Evolutionary conservation across 2,329 filamentous ascomycete genomes (phyloP), one percentile per base, ranked within the genome.

Genomic region (Exophiala viscosa): DNA sequence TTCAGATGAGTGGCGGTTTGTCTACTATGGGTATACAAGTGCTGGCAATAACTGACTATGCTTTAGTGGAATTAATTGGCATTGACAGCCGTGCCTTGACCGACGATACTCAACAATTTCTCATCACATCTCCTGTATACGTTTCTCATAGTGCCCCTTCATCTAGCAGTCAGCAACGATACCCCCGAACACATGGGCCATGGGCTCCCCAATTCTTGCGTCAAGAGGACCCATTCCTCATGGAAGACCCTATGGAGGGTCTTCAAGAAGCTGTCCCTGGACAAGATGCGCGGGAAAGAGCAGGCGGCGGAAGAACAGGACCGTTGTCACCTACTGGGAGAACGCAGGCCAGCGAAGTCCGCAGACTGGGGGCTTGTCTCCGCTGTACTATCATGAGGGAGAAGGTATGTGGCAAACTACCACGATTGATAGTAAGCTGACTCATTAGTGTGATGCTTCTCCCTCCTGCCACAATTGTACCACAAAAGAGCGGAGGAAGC

Each of bases 351-450:
- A 54, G 50, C 31, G 53, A 56, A 5, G 58, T 60, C 8, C 55
- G 58, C 32, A 50, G 47, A 15, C 44, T 45, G 5, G 52, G 58
- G 32, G 58, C 58, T 35, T 60, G 58, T 31, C 55, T 60, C 17
- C 58, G 58, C 9, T 60, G 58, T 36, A 44, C 36, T 8, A 53
- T 56, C 36, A 60, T 58, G 53, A 60, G 46, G 39, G 58, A 60
- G 45, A 60, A 55, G 46, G 57, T 56, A 17, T 14, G 11, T 34
- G 18, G 13, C 17, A 18, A 14, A 14, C 20, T 63, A 62, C 1
- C 61, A 60, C 60, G 46, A 62, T 62, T 36, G 0, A 58, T 61
- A 2, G 60, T 56, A 35, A 65, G 60, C 11, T 35, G 23, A 17
- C 17, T 41, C 9, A 54, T 59, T 32, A 17, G 60, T 60, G 55